phyloP scores from a whole-genome alignment of 495 filamentous ascomycete genomes.

The Paragyromitra xinjiangensis region DNA sequence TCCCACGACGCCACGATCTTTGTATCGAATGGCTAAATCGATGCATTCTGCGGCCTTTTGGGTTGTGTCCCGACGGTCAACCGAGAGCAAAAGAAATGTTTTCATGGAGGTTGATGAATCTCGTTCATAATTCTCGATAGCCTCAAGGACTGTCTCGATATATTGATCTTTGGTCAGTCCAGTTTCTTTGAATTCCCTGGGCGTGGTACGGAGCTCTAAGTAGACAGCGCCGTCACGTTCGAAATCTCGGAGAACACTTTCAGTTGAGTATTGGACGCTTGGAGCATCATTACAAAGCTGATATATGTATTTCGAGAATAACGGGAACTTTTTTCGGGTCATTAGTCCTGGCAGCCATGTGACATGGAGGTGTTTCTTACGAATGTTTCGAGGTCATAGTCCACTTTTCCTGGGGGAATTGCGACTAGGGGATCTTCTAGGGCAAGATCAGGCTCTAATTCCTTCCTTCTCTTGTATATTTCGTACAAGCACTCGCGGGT shows the following conservation, averaged over 20 bases:
- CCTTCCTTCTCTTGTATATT: conserved; percentile 72
- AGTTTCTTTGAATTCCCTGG: conserved; percentile 66
- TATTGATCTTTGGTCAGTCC: conserved; percentile 70
- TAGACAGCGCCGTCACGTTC: conserved; percentile 76
- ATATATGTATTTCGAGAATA: conserved; percentile 83
- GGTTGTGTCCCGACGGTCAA: conserved; percentile 71
- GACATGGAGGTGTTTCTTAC: conserved; percentile 45
- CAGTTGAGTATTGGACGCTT: conserved; percentile 70
- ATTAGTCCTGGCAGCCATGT: conserved; percentile 19
- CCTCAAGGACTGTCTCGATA: conserved; percentile 69
- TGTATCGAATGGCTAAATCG: conserved; percentile 69
- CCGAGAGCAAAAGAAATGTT: conserved; percentile 74
- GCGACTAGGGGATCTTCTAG: conserved; percentile 74
- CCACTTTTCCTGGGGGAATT: conserved; percentile 74
- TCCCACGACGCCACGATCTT: conserved; percentile 70
- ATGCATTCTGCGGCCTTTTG: conserved; percentile 69
- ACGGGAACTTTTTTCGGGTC: conserved; percentile 64
- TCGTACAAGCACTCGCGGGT: conserved; percentile 77
- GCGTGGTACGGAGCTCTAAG: conserved; percentile 83
- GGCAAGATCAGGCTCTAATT: conserved; percentile 60
- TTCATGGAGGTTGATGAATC: conserved; percentile 61
- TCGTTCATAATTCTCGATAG: conserved; percentile 64
- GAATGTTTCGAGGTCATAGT: conserved; percentile 76
- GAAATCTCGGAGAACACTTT: conserved; percentile 75
- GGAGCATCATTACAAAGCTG: conserved; percentile 69